Percentiles rank a stretch among this genome's conserved stretches.
These are phyloP conservation scores for Beauveria medogensis DNA, from an alignment of 2,329 filamentous ascomycete genomes.

Conservation along the genomic window DNA sequence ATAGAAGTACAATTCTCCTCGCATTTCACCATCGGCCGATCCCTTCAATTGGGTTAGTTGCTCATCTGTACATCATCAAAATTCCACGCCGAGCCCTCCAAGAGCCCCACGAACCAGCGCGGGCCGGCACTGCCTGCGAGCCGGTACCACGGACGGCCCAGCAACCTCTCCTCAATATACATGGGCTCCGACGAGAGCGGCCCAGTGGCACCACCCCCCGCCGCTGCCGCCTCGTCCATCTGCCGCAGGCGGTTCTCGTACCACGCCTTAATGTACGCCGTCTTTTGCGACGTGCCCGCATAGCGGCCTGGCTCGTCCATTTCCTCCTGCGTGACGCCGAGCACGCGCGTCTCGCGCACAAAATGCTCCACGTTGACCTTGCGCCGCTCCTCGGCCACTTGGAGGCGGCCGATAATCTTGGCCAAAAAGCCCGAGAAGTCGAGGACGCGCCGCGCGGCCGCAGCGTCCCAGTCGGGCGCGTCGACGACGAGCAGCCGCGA, in stretches of 20 bases:
- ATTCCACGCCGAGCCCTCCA: slow-evolving; percentile 19
- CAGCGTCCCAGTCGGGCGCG: slow-evolving; percentile 10
- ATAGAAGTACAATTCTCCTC: slow-evolving; percentile 27
- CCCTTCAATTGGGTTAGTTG: background rate
- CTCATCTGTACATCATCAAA: slow-evolving; percentile 12
- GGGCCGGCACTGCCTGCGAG: background rate
- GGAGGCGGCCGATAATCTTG: slow-evolving; percentile 14
- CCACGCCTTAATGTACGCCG: slow-evolving; percentile 24
- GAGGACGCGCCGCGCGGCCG: slow-evolving; percentile 2
- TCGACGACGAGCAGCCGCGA: slow-evolving; percentile 18
- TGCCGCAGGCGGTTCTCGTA: slow-evolving; percentile 20
- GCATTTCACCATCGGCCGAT: slow-evolving; percentile 25
- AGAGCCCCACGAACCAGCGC: slow-evolving; percentile 19
- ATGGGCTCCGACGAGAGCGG: background rate
- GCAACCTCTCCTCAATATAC: slow-evolving; percentile 1
- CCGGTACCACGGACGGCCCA: background rate
- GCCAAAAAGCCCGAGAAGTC: slow-evolving; percentile 3
- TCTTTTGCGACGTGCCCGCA: slow-evolving; percentile 17
- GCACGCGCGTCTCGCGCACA: slow-evolving; percentile 1
- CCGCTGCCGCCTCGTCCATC: slow-evolving; percentile 5
- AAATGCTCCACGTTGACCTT: slow-evolving; percentile 15
- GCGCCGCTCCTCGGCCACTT: slow-evolving; percentile 1
- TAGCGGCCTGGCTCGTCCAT: slow-evolving; percentile 15
- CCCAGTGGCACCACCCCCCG: background rate
- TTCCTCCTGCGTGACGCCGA: slow-evolving; percentile 15